phyloP scores from a whole-genome alignment of 495 filamentous ascomycete genomes.

The Aspergillus bridgeri region DNA sequence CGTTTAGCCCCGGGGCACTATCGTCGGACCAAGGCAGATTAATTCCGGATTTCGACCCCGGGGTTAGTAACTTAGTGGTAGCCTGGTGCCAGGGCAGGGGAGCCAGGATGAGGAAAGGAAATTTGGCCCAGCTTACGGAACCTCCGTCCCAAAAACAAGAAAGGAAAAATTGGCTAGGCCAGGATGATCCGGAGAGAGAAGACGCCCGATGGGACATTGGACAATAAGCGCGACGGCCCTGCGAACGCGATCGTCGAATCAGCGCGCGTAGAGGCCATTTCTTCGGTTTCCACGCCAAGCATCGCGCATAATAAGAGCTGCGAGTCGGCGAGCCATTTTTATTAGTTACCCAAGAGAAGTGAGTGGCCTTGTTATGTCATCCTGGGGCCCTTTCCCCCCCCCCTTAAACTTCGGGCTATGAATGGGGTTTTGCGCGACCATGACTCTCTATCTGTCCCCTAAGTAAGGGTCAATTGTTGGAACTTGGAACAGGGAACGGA shows the following conservation, averaged over 20 bases:
- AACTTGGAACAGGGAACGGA: not conserved
- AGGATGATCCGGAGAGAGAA: conserved; percentile 10
- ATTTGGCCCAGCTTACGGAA: not conserved
- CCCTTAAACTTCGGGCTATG: not conserved
- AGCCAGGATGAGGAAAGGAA: conserved; percentile 1
- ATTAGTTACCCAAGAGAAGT: no score
- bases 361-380: not conserved
- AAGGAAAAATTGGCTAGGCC: no score
- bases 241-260: conserved; percentile 26
- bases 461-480: no score
- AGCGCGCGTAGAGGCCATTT: conserved; percentile 23
- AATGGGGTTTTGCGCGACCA: no score
- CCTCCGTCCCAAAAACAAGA: not conserved
- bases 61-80: conserved; percentile 6
- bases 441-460: no score
- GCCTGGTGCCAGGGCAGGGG: conserved; percentile 5
- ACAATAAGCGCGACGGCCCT: conserved; percentile 24
- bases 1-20: conserved; percentile 10
- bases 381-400: not conserved
- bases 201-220: conserved; percentile 20
- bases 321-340: conserved; percentile 14
- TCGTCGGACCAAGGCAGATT: conserved; percentile 7
- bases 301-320: conserved; percentile 17
- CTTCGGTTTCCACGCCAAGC: conserved; percentile 14
- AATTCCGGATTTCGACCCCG: conserved; percentile 5